These are phyloP conservation scores for Dioscorea cayenensis DNA, from an alignment of 116 monocot species.

Conservation along the genomic window DNA sequence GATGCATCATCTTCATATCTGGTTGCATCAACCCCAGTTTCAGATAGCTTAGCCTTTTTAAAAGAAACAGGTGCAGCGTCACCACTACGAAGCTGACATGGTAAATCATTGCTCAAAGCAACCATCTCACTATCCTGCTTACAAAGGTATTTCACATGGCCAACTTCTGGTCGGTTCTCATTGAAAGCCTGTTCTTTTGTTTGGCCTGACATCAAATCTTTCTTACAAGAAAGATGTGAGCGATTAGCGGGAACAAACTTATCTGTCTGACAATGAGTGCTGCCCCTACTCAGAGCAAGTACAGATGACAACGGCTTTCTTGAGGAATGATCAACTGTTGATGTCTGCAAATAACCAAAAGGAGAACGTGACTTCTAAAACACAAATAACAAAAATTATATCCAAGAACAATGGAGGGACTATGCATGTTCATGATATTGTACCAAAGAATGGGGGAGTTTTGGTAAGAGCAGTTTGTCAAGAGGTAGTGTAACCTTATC, in stretches of 20 bases:
- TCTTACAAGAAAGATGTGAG: slow-evolving; percentile 36
- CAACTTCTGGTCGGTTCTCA: slow-evolving; percentile 6
- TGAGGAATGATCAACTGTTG: slow-evolving; percentile 18
- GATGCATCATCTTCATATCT: neutral
- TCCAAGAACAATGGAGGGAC: neutral
- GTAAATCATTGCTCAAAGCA: slow-evolving; percentile 37
- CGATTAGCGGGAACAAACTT: slow-evolving; percentile 67
- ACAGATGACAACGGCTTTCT: slow-evolving; percentile 16
- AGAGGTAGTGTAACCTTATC: slow-evolving; percentile 16
- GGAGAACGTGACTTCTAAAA: neutral
- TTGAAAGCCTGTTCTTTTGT: slow-evolving; percentile 5
- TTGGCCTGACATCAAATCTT: neutral
- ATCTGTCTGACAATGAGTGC: slow-evolving; percentile 15
- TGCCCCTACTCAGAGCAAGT: slow-evolving; percentile 14
- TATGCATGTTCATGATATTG: neutral
- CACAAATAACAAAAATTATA: neutral
- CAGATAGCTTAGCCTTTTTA: slow-evolving; percentile 36
- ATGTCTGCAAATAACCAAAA: slow-evolving; percentile 21
- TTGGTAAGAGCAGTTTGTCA: slow-evolving; percentile 15
- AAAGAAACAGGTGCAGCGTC: slow-evolving; percentile 13
- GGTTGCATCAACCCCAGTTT: slow-evolving; percentile 5
- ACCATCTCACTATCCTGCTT: slow-evolving; percentile 31
- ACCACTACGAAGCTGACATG: slow-evolving; percentile 3
- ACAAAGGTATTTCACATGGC: slow-evolving; percentile 2
- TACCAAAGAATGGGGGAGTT: slow-evolving; percentile 28